Evolutionary conservation across 108 stramenopile genomes (phyloP), one percentile per base, ranked within the genome.

Genomic region (Asterionellopsis glacialis): DNA sequence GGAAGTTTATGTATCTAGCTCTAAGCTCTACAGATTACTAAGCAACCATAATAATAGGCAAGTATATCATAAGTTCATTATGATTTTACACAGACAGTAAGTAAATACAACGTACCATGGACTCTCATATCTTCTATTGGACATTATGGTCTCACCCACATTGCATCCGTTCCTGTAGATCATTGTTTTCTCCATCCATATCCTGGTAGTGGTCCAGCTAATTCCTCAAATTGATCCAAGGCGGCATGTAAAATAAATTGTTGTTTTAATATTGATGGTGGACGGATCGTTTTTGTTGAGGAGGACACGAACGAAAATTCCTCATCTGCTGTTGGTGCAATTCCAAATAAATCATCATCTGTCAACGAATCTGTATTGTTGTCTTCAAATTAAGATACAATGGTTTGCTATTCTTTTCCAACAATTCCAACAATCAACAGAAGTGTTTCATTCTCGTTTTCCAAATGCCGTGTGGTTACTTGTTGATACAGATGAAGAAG

Each of bases 161-260:
- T 71, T 9, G 45, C 54, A 55, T 74, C 63, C 13, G 28, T 59
- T n/a, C 70, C 74, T n/a, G 15, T 16, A 0, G 33, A 49, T 14
- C 44, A 45, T 26, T 47, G 39, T 15, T 45, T 48, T 52, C 69
- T 44, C 77, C 77, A 74, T 7, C 45, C 65, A 51, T 59, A 65
- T 9, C 68, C 68, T 9, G 72, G 72, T 14, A 68, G 64, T 19
- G 70, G 69, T 12, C 64, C 72, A 4, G 75, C 61, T 43, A 83
- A 23, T 69, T 83, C 75, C 16, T 80, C 82, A 49, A 83, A 74
- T 18, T 69, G 65, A 64, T 83, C 82, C 44, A 83, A 58, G 12
- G 82, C 82, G 15, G 78, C 51, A 65, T 83, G 82, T 15, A 83
- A 24, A 38, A 76, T 59, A 56, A 83, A 83, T 51, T 74, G 51